phyloP scores from a whole-genome alignment of 2,329 filamentous ascomycete genomes.

The Helotiales sp. region DNA sequence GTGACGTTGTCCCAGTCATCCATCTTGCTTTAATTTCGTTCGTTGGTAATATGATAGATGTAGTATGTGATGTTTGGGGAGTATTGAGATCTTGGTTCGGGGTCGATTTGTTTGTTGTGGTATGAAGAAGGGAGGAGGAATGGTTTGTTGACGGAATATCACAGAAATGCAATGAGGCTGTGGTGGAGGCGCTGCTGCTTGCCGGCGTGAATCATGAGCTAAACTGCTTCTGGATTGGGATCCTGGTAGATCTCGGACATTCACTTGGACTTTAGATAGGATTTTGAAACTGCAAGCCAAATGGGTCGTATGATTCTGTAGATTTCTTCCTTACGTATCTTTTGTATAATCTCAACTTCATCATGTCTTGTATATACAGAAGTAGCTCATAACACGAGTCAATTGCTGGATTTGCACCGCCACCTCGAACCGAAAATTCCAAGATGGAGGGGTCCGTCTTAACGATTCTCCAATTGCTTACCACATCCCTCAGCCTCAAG shows the following conservation, averaged over 20 bases:
- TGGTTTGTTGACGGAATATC: slow-evolving; percentile 7
- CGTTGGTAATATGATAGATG: background rate
- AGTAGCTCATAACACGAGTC: no score
- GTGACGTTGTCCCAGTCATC: slow-evolving; percentile 85
- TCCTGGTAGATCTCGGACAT: slow-evolving; percentile 15
- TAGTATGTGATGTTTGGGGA: background rate
- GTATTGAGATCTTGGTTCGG: background rate
- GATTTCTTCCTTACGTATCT: background rate
- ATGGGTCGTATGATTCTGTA: background rate
- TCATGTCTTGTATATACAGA: no score
- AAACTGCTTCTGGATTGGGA: slow-evolving; percentile 10
- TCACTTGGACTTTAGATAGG: slow-evolving; percentile 6
- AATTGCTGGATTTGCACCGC: background rate
- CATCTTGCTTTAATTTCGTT: slow-evolving; percentile 42
- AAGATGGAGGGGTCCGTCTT: background rate
- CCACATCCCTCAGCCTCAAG: background rate
- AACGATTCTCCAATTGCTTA: background rate
- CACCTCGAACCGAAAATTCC: background rate
- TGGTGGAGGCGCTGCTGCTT: slow-evolving; percentile 20
- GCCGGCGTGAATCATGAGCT: slow-evolving; percentile 20
- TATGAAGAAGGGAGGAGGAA: slow-evolving; percentile 5
- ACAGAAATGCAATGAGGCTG: slow-evolving; percentile 11
- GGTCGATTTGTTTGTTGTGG: slow-evolving; percentile 7
- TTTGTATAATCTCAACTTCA: background rate
- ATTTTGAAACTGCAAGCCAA: background rate